A percentile compares a stretch with the other conserved stretches of the same genome.
phyloP scores from a whole-genome alignment of 1,284 basidiomycete species.

The Sporisorium reilianum region DNA sequence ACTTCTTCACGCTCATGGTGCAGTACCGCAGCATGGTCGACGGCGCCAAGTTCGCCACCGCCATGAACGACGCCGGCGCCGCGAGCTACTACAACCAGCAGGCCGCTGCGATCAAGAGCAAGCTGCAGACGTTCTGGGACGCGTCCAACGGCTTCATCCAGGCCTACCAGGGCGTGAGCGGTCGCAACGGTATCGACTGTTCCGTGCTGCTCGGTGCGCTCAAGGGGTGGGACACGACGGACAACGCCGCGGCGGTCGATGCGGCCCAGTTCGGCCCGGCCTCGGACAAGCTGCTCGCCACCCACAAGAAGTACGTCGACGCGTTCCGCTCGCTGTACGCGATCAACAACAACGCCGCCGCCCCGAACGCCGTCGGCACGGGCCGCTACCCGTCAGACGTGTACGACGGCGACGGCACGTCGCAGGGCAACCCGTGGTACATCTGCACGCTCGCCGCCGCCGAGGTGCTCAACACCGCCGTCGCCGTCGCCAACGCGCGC shows the following conservation, averaged over 20 bases:
- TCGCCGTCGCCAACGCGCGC: conserved; percentile 22
- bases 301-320: conserved; percentile 54
- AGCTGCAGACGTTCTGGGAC: conserved; percentile 54
- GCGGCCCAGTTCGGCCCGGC: conserved; percentile 41
- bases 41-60: conserved; percentile 51
- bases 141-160: conserved; percentile 31
- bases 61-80: conserved; percentile 55
- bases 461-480: conserved; percentile 53
- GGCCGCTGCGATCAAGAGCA: conserved; percentile 36
- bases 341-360: conserved; percentile 47
- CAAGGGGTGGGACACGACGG: conserved; percentile 48
- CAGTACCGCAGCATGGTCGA: conserved; percentile 54
- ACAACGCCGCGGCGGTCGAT: conserved; percentile 25
- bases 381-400: conserved; percentile 50
- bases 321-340: conserved; percentile 48
- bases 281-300: conserved; percentile 50
- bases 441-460: conserved; percentile 52
- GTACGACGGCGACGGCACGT: conserved; percentile 41
- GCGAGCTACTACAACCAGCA: conserved; percentile 54
- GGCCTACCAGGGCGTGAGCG: conserved; percentile 51
- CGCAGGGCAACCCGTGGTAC: conserved; percentile 59
- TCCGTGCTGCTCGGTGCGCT: conserved; percentile 47
- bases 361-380: conserved; percentile 40
- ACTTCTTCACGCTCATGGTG: conserved; percentile 61
- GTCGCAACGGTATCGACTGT: conserved; percentile 49